Percentiles rank a stretch among this genome's conserved stretches.
These are phyloP conservation scores for Chaetoceros muelleri DNA, from an alignment of 108 stramenopile genomes.

Conservation along the genomic window DNA sequence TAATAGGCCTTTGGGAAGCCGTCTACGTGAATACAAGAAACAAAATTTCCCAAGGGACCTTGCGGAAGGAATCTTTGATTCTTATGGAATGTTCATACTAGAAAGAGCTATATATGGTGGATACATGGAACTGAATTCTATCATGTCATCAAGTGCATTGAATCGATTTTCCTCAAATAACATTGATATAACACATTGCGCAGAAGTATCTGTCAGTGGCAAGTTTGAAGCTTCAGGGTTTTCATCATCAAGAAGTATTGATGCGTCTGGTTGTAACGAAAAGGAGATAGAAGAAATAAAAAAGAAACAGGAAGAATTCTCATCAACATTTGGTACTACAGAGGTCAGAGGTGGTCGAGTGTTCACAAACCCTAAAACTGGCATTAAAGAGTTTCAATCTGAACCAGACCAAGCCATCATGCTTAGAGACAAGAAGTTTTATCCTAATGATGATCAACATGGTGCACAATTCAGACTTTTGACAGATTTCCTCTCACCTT, in stretches of 20 bases:
- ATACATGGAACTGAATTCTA: not conserved
- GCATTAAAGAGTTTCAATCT: not conserved
- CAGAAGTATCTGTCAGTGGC: not conserved
- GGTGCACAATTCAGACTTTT: not conserved
- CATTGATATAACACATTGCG: not conserved
- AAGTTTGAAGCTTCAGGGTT: not conserved
- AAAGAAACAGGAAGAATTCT: not conserved
- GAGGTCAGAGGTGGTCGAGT: not conserved
- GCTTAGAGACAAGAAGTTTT: not conserved
- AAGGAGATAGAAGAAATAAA: not conserved
- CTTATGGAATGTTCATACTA: not conserved
- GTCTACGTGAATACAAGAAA: not conserved
- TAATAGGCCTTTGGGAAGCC: not conserved
- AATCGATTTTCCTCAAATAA: not conserved
- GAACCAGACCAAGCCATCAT: not conserved
- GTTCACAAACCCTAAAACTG: not conserved
- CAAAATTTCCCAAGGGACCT: not conserved
- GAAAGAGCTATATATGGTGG: not conserved
- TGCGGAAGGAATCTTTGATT: not conserved
- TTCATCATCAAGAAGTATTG: not conserved
- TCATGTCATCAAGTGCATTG: not conserved
- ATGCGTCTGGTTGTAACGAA: not conserved
- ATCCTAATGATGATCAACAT: not conserved
- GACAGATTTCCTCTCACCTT: not conserved
- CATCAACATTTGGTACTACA: not conserved